Conservation (phyloP, 371 early-diverging fungal genomes). For the Rhizopus arrhizus region DNA sequence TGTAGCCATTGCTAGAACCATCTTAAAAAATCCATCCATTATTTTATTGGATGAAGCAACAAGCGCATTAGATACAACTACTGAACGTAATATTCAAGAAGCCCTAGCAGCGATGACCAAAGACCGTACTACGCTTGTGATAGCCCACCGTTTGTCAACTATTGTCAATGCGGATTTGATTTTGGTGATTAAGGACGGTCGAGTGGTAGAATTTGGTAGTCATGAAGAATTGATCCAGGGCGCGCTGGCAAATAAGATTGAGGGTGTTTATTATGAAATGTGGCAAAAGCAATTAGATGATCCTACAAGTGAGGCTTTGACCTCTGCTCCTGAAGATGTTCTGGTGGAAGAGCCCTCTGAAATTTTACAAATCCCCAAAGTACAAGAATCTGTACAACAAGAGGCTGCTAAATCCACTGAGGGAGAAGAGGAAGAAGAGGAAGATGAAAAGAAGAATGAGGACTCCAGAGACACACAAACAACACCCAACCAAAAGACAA, state of each 20-base stretch:
- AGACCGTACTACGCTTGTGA: constrained; percentile 89
- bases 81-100: constrained; percentile 83
- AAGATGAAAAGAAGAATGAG: neutral
- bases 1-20: constrained; percentile 86
- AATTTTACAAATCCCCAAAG: neutral
- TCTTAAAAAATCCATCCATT: constrained; percentile 79
- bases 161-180: constrained; percentile 81
- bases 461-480: neutral
- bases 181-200: constrained; percentile 77
- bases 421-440: neutral
- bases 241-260: constrained; percentile 25
- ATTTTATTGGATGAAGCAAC: constrained; percentile 82
- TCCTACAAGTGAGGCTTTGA: neutral
- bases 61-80: constrained; percentile 66
- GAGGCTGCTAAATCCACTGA: neutral
- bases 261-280: constrained; percentile 80
- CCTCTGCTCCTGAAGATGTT: neutral
- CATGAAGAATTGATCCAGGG: constrained; percentile 78
- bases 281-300: constrained; percentile 91
- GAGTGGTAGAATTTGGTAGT: constrained; percentile 85
- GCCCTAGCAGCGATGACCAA: constrained; percentile 67
- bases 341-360: neutral
- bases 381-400: neutral
- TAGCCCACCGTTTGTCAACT: constrained; percentile 92
- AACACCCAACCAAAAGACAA: neutral